Evolutionary conservation across 805 yeast species (phyloP), one percentile per base, ranked within the genome.

Genomic region (Candida arabinofermentans): DNA sequence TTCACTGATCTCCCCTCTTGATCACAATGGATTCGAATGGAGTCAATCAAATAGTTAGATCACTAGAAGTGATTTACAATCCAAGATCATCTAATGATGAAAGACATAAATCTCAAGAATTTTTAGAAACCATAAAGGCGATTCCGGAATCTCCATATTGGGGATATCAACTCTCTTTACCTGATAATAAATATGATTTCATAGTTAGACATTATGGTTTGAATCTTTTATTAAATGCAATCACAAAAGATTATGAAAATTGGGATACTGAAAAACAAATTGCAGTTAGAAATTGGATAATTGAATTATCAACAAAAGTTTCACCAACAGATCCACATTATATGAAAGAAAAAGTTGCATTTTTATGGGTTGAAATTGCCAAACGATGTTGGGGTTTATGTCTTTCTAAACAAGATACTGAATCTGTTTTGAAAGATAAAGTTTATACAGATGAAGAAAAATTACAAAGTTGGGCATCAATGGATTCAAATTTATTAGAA

Each of bases 171-270:
- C 72, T 93, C 44, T 88, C 96, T 1, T 58, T 77, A 21, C 77
- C 77, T 1, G 76, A 79, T 60, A 68, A 77, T 65, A 68, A 80
- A 50, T 69, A 75, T 34, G 77, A 83, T 57, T 76, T 71, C 49
- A 79, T 87, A 22, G 89, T 90, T 19, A 79, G 96, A 47, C 97
- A 95, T 62, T 93, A 81, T 61, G 99, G 99, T 0, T 68, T 93
- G 30, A 81, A 91, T 14, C 65, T 93, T 46, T 65, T 93, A 24
- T 87, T 88, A 50, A 71, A 80, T 52, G 78, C 96, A 17, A 79
- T 91, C 42, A 72, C 74, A 43, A 63, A 67, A 24, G 66, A 71
- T 34, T 89, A 77, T 57, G 79, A 77, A 48, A 64, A 70, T 8
- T 76, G 76, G 59, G 74, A 75, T 53, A 43, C 66, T 3, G 71